Base-by-base conservation (phyloP, 2,329 filamentous ascomycete genomes). In the Aschersonia sp. region DNA sequence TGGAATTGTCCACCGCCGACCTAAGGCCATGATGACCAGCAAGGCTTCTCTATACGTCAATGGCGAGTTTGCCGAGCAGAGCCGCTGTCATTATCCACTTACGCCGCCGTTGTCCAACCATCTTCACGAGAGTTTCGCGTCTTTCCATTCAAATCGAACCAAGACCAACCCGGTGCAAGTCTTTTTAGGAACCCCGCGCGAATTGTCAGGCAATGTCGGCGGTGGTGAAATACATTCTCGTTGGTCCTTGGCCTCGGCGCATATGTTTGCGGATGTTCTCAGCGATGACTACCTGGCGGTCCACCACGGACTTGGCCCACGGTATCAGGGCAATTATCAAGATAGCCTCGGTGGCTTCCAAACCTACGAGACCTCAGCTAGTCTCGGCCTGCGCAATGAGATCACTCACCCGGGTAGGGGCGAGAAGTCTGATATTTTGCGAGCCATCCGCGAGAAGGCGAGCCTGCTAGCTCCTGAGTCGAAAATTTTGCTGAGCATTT, bases 261-360 rank as follows among this genome's bases (percentile, higher is more conserved):
- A 96, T 62, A 70, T 98, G 4, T 89, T 96, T 52, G 84, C 91
- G 50, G 87, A 95, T 50, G 78, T 82, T 0, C 70, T 96, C 38
- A 95, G 88, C 50, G 91, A 97, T 59, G 92, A 98, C 62, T 77
- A 94, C 51, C 73, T 98, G 48, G 84, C 91, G 9, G 92, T 98
- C 0, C 87, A 95, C 58, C 87, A 84, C 60, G 85, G 89, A 45
- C 80, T 98, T 20, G 91, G 92, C 0, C 85, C 89, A 30, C 80
- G 88, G 45, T 98, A 98, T 56, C 83, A 88, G 59, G 92, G 92
- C 12, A 98, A 98, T 60, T 95, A 94, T 56, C 92, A 98, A 65
- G 92, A 98, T 59, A 92, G 88, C 55, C 74, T 98, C 10, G 92
- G 94, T 4, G 91, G 89, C 2, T 94, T 98, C 58, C 89, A 97